A percentile compares a stretch with the other conserved stretches of the same genome.
Conservation (phyloP, 2,329 filamentous ascomycete genomes). For the Plenodomus biglobosus region DNA sequence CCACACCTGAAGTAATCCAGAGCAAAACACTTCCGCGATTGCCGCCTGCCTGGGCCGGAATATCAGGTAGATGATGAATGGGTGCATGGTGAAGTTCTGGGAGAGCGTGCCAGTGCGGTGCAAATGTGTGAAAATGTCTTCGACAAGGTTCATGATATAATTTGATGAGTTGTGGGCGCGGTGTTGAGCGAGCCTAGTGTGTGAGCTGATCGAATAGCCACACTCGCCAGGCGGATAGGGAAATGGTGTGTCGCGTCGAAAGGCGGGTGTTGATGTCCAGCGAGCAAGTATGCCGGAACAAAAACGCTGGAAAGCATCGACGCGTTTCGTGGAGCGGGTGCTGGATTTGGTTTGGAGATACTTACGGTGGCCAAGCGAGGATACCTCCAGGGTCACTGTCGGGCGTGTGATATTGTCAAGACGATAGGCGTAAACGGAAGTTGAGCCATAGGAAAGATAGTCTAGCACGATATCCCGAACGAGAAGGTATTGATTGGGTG, state of each 20-base stretch:
- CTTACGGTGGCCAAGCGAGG: constrained; percentile 22
- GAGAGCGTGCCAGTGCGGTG: constrained; percentile 2
- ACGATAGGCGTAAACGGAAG: constrained; percentile 8
- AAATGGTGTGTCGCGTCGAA: constrained; percentile 16
- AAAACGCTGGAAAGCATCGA: constrained; percentile 17
- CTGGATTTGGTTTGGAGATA: constrained; percentile 29
- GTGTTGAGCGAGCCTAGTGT: constrained; percentile 24
- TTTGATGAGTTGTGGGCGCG: constrained; percentile 26
- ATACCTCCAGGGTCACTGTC: neutral
- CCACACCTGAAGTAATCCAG: constrained; percentile 32
- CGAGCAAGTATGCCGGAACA: constrained; percentile 19
- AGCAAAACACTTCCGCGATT: constrained; percentile 36
- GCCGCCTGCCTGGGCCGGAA: constrained; percentile 24
- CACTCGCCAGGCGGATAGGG: constrained; percentile 27
- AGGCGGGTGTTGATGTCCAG: constrained; percentile 11
- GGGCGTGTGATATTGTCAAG: constrained; percentile 27
- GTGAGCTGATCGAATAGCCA: constrained; percentile 28
- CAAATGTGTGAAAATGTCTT: constrained; percentile 29
- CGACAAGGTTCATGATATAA: constrained; percentile 35
- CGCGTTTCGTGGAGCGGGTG: constrained; percentile 16
- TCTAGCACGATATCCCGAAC: constrained; percentile 20
- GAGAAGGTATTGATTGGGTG: constrained; percentile 24
- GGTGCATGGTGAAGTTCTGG: constrained; percentile 30
- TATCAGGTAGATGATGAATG: constrained; percentile 32
- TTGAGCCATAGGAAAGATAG: constrained; percentile 15